Evolutionary conservation across 768 basidiomycete species (phyloP).

Genomic region (Tylopilus intermedius): DNA sequence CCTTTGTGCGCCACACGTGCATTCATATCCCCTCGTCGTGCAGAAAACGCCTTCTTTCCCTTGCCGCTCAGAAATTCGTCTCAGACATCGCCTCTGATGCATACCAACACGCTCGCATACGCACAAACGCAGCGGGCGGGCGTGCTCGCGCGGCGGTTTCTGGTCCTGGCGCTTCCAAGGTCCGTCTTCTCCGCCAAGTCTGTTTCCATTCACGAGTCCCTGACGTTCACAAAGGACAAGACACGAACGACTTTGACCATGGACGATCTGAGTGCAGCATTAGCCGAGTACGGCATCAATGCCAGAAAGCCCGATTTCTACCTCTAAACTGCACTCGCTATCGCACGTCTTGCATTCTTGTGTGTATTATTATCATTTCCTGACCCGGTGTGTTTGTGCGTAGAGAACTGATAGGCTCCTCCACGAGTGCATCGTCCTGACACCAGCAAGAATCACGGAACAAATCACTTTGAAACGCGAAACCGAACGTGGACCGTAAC

Average conservation of each 20-base stretch:
- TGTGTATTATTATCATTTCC: background rate
- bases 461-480: too few relatives aligned
- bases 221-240: constrained; percentile 57
- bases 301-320: constrained; percentile 93
- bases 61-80: constrained; percentile 97
- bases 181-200: constrained; percentile 31
- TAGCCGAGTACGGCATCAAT: constrained; percentile 95
- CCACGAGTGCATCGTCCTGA: too few relatives aligned
- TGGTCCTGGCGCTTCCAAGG: constrained; percentile 63
- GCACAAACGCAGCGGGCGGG: constrained; percentile 79
- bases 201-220: constrained; percentile 1
- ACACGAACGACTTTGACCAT: constrained; percentile 92
- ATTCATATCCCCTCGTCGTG: constrained; percentile 1
- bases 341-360: background rate
- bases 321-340: constrained; percentile 39
- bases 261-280: constrained; percentile 91
- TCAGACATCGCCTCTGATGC: constrained; percentile 96
- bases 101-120: constrained; percentile 94
- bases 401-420: background rate
- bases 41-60: constrained; percentile 89
- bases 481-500: too few relatives aligned
- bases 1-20: constrained; percentile 1
- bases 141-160: constrained; percentile 52
- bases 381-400: background rate
- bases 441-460: too few relatives aligned